Conservation (phyloP, 495 filamentous ascomycete genomes). For the Cercophora scortea region DNA sequence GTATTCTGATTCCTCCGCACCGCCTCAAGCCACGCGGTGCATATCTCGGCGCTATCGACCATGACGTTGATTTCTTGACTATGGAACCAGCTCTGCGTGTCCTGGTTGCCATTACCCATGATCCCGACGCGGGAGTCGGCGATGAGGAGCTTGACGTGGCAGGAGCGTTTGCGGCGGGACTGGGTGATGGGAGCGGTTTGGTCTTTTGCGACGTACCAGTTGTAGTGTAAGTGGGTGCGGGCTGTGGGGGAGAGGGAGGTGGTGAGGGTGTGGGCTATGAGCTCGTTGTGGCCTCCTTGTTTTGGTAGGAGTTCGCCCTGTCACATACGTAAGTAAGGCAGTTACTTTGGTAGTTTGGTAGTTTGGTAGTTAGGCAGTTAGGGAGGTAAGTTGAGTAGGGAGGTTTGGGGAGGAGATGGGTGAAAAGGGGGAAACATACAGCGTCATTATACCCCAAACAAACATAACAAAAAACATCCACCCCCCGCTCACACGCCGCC, state of each 20-base stretch:
- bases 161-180: constrained; percentile 52
- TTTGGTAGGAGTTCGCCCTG: constrained; percentile 64
- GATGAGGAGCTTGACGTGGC: constrained; percentile 72
- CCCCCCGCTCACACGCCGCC: constrained; percentile 55
- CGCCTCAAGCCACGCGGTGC: constrained; percentile 52
- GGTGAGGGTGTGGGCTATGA: constrained; percentile 52
- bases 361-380: neutral
- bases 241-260: constrained; percentile 38
- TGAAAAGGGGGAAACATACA: no score
- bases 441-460: constrained; percentile 74
- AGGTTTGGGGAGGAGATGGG: no score
- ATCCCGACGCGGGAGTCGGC: constrained; percentile 60
- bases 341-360: neutral
- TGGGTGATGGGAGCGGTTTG: constrained; percentile 58
- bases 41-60: constrained; percentile 54
- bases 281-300: constrained; percentile 72
- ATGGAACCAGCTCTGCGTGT: constrained; percentile 76
- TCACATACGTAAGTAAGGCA: no score
- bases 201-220: constrained; percentile 67
- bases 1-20: constrained; percentile 67
- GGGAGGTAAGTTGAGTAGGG: no score
- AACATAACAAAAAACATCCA: constrained; percentile 60
- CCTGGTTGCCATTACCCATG: constrained; percentile 69
- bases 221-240: constrained; percentile 43
- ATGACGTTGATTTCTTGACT: constrained; percentile 70